Base-by-base conservation (phyloP, 2,329 filamentous ascomycete genomes). In the Aspergillus aculeatus region DNA sequence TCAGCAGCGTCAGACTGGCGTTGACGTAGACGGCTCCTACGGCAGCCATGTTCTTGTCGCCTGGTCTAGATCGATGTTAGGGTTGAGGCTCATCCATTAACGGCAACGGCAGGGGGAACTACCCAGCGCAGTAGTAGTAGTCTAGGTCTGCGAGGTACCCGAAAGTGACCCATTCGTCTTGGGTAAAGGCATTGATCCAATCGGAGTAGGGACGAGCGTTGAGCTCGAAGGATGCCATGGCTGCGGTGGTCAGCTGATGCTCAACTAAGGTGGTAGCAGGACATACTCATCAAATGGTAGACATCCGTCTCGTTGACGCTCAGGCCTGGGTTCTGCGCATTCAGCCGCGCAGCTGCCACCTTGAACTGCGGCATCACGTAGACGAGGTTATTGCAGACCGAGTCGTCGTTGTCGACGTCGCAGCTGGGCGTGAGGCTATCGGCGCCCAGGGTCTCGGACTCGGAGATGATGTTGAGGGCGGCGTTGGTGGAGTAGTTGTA, bases 41-140 rank as follows among this genome's bases (percentile, higher is more conserved):
- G 12, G 65, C 57, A 7, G 57, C 54, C 62, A 64, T 67, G 51
- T 62, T 65, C 47, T 61, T 62, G 58, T 62, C 63, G 32, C 63
- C 64, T 4, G 64, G 64, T 11, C 64, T 65, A 7, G 7, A 10
- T 29, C 1, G 26, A 29, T 10, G 26, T 29, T 29, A 29, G 26
- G 26, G 26, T 9, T 29, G 7, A 9, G 26, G 26, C 26, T 23
- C 7, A 9, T 6, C 0, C 35, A 50, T 31, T 19, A n/a, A 3
- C 9, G 11, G 21, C 9, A 9, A 44, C 9, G 19, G n/a, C 14
- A 9, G 41, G 12, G 19, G 41, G 38, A 2, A 2, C 14, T 52
- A 68, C 66, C 66, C 66, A 11, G 62, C 61, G 49, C 66, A 68
- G 57, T 68, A 67, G 47, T 65, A 68, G 49, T 62, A 68, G 29